Evolutionary conservation across 805 yeast species (phyloP), one percentile per base, ranked within the genome.

Genomic region (Candida coquimbonensis): DNA sequence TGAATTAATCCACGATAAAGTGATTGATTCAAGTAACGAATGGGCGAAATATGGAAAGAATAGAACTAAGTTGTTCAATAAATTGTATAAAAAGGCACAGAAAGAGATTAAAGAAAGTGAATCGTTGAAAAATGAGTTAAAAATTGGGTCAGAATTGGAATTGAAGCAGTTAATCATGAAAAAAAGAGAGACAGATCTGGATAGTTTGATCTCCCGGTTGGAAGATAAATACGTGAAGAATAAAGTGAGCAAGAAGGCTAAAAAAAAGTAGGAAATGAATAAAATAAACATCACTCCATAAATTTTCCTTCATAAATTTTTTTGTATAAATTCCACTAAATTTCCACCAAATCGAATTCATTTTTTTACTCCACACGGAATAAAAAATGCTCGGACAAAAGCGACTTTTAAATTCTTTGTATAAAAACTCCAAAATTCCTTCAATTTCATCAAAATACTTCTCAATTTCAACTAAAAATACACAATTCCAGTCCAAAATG

Each of bases 81-180:
- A 72, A 53, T 72, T 77, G 54, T 54, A 69, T 43, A 75, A 77
- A 47, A 64, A 68, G 40, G 67, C 77, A 49, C 80, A 79, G 13
- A 79, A 74, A 49, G 89, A 84, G 54, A 83, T 88, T 2, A 70
- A 72, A 49, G 81, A 82, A 56, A 87, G 86, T 0, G 77, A 73
- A 48, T 68, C 66, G 49, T 58, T 75, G 51, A 70, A 72, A 51
- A 59, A 66, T 48, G 62, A 65, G 51, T 57, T 60, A 42, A 56
- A 59, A 21, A 46, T 57, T 6, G 63, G 57, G 17, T 58, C 59
- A 5, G 74, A 67, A 45, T 66, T 55, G 45, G 78, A 75, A 46
- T 65, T 78, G 48, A 64, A 64, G 43, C 68, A 70, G 36, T 54
- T 80, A 54, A 79, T 80, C n/a, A 75, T 69, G 49, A 63, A 70